Evolutionary conservation across 441 rosid genomes (phyloP), one percentile per base, ranked within the genome.

Genomic region (Pelargonium myrrhifolium): DNA sequence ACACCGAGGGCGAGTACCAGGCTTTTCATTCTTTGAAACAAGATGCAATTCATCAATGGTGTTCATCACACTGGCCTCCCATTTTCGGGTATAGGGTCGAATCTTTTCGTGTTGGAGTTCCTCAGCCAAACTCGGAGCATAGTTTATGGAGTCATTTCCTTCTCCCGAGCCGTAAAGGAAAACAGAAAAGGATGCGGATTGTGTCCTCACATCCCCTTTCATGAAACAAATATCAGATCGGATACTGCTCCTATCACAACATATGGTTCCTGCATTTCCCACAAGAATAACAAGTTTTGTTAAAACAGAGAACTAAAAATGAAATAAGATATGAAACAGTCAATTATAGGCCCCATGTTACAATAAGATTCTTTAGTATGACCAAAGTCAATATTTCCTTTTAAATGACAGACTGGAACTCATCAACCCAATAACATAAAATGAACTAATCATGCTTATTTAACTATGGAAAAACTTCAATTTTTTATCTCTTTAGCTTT

Each of bases 61-160:
- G 72, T 79, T 84, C 98, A 90, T 93, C 22, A 87, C 85, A 71
- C 82, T 79, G 20, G 79, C 80, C 69, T 93, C 98, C 98, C 98
- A 93, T 80, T 93, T 93, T 24, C 98, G 77, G 0, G 98, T 93
- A 76, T 93, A 93, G 0, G 98, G 98, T 70, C 78, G 87, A 78
- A 93, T 84, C 85, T 83, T 89, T 73, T 86, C 89, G 0, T 65
- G 80, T 15, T 74, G 86, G 62, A 75, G 59, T 45, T 76, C 82
- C 22, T 62, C 71, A 4, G 37, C 59, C 8, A 24, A 39, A 62
- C 64, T 74, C 22, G 83, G 55, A 69, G 65, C 69, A 26, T 67
- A 14, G 67, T 64, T 76, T 20, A 68, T 20, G 62, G 79, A 74
- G 35, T 68, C 65, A 59, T 71, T 66, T 31, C 72, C 59, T 28